A percentile compares a stretch with the other conserved stretches of the same genome.
phyloP scores from a whole-genome alignment of 2,329 filamentous ascomycete species.

The Fusarium sp. region DNA sequence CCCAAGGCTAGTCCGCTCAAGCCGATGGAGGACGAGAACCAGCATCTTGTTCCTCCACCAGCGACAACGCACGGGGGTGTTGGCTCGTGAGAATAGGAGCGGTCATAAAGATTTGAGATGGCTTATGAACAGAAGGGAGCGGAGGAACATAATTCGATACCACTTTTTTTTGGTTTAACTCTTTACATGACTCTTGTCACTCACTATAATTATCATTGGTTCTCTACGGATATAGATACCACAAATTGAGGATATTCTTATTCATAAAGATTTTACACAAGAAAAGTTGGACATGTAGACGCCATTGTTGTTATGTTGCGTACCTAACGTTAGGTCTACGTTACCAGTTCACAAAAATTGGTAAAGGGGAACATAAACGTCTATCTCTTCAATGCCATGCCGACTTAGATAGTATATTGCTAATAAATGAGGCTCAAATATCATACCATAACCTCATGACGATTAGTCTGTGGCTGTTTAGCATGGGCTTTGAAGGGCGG shows the following conservation, averaged over 20 bases:
- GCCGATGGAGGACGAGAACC: conserved; percentile 16
- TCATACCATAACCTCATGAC: background rate
- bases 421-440: background rate
- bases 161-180: conserved; percentile 9
- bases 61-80: conserved; percentile 14
- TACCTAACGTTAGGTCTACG: no score
- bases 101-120: background rate
- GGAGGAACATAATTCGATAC: conserved; percentile 28
- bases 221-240: background rate
- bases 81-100: conserved; percentile 3
- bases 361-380: background rate
- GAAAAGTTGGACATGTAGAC: no score
- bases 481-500: background rate
- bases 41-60: conserved; percentile 29
- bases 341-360: background rate
- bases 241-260: background rate
- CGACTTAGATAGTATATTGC: background rate
- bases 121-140: background rate
- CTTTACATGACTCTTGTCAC: conserved; percentile 1
- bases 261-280: background rate
- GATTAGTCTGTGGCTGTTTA: conserved; percentile 2
- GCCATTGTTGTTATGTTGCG: no score
- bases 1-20: conserved; percentile 26
- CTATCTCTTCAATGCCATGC: background rate
- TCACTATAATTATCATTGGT: conserved; percentile 8